Percentiles rank a stretch among this genome's conserved stretches.
phyloP scores from a whole-genome alignment of 768 basidiomycete genomes.

The Lepiota venenata region DNA sequence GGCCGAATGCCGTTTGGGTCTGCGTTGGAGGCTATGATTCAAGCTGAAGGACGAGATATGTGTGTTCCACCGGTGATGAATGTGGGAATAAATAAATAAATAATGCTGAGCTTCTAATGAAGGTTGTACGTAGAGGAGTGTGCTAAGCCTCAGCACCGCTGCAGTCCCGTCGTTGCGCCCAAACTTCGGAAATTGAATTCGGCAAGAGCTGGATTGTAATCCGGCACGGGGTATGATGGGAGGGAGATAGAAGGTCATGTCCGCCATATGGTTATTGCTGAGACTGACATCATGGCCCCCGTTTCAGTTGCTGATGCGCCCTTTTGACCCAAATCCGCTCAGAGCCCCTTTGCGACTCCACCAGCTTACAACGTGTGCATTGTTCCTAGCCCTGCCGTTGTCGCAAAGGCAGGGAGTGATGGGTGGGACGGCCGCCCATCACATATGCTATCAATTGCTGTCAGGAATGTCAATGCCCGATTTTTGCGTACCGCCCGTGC shows the following conservation, averaged over 20 bases:
- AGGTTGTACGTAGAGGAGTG: no score
- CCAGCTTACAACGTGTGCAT: no score
- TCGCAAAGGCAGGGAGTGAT: no score
- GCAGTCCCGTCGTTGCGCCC: no score
- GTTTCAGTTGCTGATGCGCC: neutral
- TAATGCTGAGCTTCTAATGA: neutral
- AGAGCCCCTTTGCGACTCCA: neutral
- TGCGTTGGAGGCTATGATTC: no score
- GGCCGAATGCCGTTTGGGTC: no score
- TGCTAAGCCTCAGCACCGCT: no score
- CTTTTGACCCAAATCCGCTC: neutral
- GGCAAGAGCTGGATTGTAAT: neutral
- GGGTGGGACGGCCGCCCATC: neutral
- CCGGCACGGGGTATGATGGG: neutral
- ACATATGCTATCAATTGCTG: slow-evolving; percentile 11
- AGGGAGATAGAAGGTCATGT: neutral
- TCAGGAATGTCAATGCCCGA: slow-evolving; percentile 13
- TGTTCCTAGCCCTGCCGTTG: no score
- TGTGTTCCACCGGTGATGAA: neutral
- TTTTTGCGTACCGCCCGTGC: slow-evolving; percentile 11
- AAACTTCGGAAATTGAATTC: neutral
- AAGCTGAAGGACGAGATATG: no score
- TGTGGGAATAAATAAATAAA: neutral
- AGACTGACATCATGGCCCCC: neutral
- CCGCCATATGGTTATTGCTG: neutral